A percentile compares a stretch with the other conserved stretches of the same genome.
Conservation (phyloP, 768 basidiomycete species). For the Calvatia gigantea region DNA sequence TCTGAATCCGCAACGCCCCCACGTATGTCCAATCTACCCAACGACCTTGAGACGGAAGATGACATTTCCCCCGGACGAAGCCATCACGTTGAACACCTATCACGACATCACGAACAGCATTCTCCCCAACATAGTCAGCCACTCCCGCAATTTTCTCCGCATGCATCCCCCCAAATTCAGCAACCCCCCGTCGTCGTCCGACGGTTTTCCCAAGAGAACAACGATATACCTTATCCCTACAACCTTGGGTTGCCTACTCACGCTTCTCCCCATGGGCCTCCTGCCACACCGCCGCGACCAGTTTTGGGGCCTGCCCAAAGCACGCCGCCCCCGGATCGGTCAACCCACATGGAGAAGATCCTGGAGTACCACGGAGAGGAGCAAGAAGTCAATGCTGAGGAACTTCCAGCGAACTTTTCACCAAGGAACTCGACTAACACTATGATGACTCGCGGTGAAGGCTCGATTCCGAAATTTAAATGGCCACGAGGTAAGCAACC, state of each 20-base stretch:
- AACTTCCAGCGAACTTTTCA: conserved; percentile 34
- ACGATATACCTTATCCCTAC: conserved; percentile 21
- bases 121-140: conserved; percentile 25
- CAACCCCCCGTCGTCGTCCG: conserved; percentile 11
- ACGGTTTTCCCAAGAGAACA: conserved; percentile 16
- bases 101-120: conserved; percentile 39
- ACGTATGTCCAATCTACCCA: conserved; percentile 38
- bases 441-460: conserved; percentile 19
- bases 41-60: conserved; percentile 59
- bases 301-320: conserved; percentile 25
- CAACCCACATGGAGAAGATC: conserved; percentile 31
- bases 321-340: conserved; percentile 35
- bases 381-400: conserved; percentile 23
- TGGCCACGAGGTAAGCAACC: conserved; percentile 21
- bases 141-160: conserved; percentile 30
- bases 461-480: conserved; percentile 30
- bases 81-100: conserved; percentile 55
- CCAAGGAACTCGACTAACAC: conserved; percentile 27
- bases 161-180: conserved; percentile 19
- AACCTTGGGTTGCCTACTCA: conserved; percentile 27
- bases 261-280: conserved; percentile 29
- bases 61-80: conserved; percentile 62
- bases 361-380: conserved; percentile 25
- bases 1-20: conserved; percentile 38
- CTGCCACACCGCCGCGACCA: conserved; percentile 33